A percentile compares a stretch with the other conserved stretches of the same genome.
Conservation (phyloP, 192 early-diverging fungal species). For the Coemansia sp. region DNA sequence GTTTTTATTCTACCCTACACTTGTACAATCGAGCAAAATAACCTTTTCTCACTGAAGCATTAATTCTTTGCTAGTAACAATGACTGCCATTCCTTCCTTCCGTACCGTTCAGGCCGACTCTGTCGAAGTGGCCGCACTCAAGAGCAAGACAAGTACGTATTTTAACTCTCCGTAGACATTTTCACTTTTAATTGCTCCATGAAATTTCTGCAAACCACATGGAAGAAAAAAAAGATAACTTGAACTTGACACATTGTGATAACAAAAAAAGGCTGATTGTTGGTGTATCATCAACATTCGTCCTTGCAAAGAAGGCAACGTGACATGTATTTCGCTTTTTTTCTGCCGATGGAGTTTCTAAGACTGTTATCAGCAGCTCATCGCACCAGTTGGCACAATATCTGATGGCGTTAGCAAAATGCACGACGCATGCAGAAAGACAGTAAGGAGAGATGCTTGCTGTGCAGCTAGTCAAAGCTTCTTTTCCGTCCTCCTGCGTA, state of each 20-base stretch:
- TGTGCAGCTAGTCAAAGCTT: not conserved
- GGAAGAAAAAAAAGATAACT: too few relatives aligned
- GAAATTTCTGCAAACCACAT: too few relatives aligned
- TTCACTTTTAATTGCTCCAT: too few relatives aligned
- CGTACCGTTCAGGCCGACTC: conserved; percentile 44
- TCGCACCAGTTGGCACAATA: not conserved
- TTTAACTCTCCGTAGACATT: not conserved
- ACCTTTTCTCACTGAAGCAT: not conserved
- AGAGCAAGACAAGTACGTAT: conserved; percentile 52
- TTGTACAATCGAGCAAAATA: not conserved
- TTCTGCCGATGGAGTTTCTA: too few relatives aligned
- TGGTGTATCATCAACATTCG: too few relatives aligned
- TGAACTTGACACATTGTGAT: too few relatives aligned
- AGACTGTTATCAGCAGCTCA: conserved; percentile 12
- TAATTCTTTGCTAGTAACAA: conserved; percentile 8
- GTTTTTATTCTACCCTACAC: too few relatives aligned
- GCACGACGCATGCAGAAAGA: not conserved
- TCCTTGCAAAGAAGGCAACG: too few relatives aligned
- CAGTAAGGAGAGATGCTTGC: not conserved
- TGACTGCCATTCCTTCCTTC: conserved; percentile 46
- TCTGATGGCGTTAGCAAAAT: not conserved
- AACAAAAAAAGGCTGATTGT: too few relatives aligned
- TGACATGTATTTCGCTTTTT: not conserved
- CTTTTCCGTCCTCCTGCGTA: too few relatives aligned
- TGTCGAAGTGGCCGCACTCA: conserved; percentile 51